Conservation (phyloP, 768 basidiomycete genomes). For the Auriscalpium orientale region DNA sequence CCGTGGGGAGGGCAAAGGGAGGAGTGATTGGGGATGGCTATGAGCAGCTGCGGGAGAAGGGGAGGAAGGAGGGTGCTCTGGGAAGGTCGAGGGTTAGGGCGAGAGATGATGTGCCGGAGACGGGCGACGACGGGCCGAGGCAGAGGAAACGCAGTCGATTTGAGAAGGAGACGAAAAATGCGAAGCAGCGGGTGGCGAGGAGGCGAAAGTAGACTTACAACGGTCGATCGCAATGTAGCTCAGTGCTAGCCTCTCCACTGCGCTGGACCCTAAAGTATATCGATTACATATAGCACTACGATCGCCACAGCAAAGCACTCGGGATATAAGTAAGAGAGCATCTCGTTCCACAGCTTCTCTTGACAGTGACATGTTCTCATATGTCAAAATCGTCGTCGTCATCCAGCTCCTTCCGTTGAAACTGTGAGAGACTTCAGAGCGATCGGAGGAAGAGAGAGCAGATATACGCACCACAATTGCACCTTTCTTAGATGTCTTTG, state of each 20-base stretch:
- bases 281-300: too few species aligned
- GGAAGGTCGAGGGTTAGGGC: constrained; percentile 44
- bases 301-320: neutral
- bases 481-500: constrained; percentile 29
- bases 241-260: too few species aligned
- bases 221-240: too few species aligned
- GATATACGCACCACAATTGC: constrained; percentile 30
- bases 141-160: constrained; percentile 34
- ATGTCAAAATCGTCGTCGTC: constrained; percentile 27
- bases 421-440: neutral
- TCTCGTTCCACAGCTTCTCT: neutral
- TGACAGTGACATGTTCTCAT: constrained; percentile 6
- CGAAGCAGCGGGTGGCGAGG: constrained; percentile 23
- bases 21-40: constrained; percentile 62
- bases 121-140: constrained; percentile 24
- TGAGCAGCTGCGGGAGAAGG: constrained; percentile 64
- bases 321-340: neutral
- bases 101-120: constrained; percentile 23
- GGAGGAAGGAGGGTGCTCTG: constrained; percentile 55
- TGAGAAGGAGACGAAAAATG: constrained; percentile 33
- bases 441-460: neutral
- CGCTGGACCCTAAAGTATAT: too few species aligned
- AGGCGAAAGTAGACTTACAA: constrained; percentile 8
- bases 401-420: constrained; percentile 21
- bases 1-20: constrained; percentile 39